A percentile compares a stretch with the other conserved stretches of the same genome.
These are phyloP conservation scores for Polytolypa hystricis DNA, from an alignment of 2,329 filamentous ascomycete species.

Conservation along the genomic window DNA sequence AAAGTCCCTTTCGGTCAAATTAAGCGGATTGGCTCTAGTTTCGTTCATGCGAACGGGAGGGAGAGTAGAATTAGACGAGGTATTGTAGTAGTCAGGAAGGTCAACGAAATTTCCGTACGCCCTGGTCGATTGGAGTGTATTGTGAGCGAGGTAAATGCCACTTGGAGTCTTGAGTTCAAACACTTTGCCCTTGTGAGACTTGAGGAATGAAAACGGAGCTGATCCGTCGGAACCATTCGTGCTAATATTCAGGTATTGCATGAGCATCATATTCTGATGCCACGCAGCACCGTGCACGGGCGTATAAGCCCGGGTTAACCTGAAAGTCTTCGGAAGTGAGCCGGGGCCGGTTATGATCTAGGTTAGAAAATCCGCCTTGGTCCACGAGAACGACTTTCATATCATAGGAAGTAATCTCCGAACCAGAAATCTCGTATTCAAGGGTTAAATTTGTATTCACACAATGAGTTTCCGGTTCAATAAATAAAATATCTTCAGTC, in stretches of 20 bases:
- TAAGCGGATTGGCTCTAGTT: conserved; percentile 3
- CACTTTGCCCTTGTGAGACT: conserved; percentile 30
- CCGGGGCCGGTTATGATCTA: not conserved
- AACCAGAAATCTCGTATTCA: conserved; percentile 24
- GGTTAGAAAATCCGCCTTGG: conserved; percentile 30
- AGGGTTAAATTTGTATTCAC: conserved; percentile 31
- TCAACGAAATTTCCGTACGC: conserved; percentile 1
- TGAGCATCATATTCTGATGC: not conserved
- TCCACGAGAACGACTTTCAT: conserved; percentile 27
- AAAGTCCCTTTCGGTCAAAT: conserved; percentile 4
- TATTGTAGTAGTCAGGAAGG: conserved; percentile 1
- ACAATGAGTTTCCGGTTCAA: conserved; percentile 36
- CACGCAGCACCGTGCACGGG: too few species aligned
- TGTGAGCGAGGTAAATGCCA: conserved; percentile 1
- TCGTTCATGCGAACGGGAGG: conserved; percentile 3
- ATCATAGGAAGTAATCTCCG: conserved; percentile 6
- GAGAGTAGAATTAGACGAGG: conserved; percentile 3
- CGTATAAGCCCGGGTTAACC: too few species aligned
- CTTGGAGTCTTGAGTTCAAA: conserved; percentile 6
- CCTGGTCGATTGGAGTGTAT: conserved; percentile 1
- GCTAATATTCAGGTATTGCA: conserved; percentile 23
- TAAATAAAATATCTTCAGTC: conserved; percentile 39
- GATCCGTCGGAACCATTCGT: conserved; percentile 31
- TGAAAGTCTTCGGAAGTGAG: too few species aligned
- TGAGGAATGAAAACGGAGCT: conserved; percentile 33